Percentiles rank a stretch among this genome's conserved stretches.
Conservation (phyloP, 73 alveolate genomes). For the Symbiodinium pilosum region DNA sequence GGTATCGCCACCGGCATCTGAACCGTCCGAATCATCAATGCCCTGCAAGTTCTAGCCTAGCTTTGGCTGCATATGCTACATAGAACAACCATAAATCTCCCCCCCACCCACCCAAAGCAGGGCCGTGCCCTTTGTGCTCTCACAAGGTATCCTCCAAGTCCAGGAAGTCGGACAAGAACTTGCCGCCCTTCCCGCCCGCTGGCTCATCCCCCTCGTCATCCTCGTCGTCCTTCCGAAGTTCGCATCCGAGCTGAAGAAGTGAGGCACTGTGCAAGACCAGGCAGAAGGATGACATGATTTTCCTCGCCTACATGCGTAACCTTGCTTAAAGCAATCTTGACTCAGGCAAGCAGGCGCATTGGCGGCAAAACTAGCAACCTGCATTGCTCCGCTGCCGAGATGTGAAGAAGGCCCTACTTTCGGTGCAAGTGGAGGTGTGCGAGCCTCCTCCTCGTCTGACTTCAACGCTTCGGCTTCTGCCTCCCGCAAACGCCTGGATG, state of each 20-base stretch:
- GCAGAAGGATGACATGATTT: background rate
- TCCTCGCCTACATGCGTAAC: background rate
- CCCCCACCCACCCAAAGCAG: too few relatives aligned
- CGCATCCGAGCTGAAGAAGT: too few relatives aligned
- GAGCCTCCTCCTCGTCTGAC: constrained; percentile 66
- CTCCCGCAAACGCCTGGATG: constrained; percentile 40
- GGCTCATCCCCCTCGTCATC: constrained; percentile 37
- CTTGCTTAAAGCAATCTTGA: background rate
- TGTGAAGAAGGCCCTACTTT: background rate
- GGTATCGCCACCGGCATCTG: constrained; percentile 4
- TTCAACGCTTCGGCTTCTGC: constrained; percentile 34
- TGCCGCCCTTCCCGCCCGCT: constrained; percentile 16
- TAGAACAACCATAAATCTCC: too few relatives aligned
- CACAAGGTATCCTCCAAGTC: constrained; percentile 44
- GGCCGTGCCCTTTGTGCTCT: background rate
- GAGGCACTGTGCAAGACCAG: background rate
- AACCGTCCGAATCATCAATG: background rate
- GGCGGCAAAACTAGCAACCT: background rate
- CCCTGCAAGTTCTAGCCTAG: background rate
- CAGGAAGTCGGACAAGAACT: constrained; percentile 62
- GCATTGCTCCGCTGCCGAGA: background rate
- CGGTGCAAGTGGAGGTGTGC: background rate
- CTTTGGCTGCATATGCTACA: too few relatives aligned
- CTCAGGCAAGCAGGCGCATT: too few relatives aligned
- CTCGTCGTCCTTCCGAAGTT: too few relatives aligned